phyloP scores from a whole-genome alignment of 164 flowering plant species.

The Santalum album region DNA sequence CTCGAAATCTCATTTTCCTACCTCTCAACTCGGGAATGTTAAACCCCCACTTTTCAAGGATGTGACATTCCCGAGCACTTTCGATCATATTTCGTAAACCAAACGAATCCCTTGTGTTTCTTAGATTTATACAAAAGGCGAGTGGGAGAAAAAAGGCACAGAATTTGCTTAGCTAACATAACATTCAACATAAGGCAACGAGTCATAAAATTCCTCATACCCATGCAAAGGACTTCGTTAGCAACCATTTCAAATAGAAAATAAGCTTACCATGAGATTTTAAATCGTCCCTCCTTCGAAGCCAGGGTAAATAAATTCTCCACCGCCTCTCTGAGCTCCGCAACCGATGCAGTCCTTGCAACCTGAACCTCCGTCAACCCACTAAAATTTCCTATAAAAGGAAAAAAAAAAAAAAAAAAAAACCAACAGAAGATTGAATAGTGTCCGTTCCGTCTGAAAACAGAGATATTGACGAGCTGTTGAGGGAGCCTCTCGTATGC shows the following conservation, averaged over 20 bases:
- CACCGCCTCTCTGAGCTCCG: background rate
- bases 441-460: background rate
- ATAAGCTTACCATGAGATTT: background rate
- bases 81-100: too few species aligned
- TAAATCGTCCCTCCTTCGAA: background rate
- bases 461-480: background rate
- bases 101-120: too few species aligned
- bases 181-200: background rate
- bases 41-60: too few species aligned
- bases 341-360: constrained; percentile 1
- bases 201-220: background rate
- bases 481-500: background rate
- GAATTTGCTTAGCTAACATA: too few species aligned
- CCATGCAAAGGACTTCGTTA: background rate
- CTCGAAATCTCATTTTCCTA: too few species aligned
- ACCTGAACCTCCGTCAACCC: background rate
- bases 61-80: too few species aligned
- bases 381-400: background rate
- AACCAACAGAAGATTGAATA: background rate
- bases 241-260: background rate
- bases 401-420: background rate
- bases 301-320: background rate
- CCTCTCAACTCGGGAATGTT: too few species aligned
- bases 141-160: too few species aligned
- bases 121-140: too few species aligned